phyloP scores from a whole-genome alignment of 495 filamentous ascomycete genomes.

The Penicillium simplicissimum region DNA sequence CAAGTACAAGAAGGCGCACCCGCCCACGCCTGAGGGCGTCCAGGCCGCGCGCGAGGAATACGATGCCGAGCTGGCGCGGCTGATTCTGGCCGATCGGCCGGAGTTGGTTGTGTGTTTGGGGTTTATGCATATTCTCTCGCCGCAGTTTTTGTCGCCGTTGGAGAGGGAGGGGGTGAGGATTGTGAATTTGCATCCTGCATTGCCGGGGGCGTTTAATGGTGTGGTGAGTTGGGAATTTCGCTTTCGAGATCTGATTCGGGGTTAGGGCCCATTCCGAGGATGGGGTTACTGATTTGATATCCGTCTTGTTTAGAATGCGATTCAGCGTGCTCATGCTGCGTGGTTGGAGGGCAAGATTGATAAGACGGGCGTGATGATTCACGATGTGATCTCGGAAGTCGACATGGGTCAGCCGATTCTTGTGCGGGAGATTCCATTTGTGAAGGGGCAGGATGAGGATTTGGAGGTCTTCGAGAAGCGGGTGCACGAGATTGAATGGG shows the following conservation, averaged over 20 bases:
- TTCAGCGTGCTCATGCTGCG: conserved; percentile 74
- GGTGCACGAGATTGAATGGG: conserved; percentile 72
- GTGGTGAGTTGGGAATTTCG: conserved; percentile 50
- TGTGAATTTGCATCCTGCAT: conserved; percentile 85
- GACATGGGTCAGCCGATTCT: conserved; percentile 79
- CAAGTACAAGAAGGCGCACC: conserved; percentile 58
- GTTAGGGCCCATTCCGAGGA: background rate
- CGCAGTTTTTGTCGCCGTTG: conserved; percentile 66
- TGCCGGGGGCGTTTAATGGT: conserved; percentile 77
- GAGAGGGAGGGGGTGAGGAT: conserved; percentile 59
- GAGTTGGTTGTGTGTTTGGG: conserved; percentile 66
- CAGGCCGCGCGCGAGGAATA: conserved; percentile 65
- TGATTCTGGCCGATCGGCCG: conserved; percentile 67
- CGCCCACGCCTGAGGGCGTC: conserved; percentile 43
- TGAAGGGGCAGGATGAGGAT: conserved; percentile 59
- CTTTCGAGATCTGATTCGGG: background rate
- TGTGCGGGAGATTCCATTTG: conserved; percentile 68
- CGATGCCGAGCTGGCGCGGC: conserved; percentile 74
- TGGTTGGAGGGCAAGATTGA: conserved; percentile 71
- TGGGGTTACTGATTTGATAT: conserved; percentile 11
- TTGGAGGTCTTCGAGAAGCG: conserved; percentile 65
- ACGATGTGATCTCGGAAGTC: conserved; percentile 82
- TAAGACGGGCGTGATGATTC: conserved; percentile 90
- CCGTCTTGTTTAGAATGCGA: conserved; percentile 52
- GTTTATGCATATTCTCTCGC: conserved; percentile 60